A percentile compares a stretch with the other conserved stretches of the same genome.
phyloP scores from a whole-genome alignment of 2,329 filamentous ascomycete species.

The Xylaria sp. region DNA sequence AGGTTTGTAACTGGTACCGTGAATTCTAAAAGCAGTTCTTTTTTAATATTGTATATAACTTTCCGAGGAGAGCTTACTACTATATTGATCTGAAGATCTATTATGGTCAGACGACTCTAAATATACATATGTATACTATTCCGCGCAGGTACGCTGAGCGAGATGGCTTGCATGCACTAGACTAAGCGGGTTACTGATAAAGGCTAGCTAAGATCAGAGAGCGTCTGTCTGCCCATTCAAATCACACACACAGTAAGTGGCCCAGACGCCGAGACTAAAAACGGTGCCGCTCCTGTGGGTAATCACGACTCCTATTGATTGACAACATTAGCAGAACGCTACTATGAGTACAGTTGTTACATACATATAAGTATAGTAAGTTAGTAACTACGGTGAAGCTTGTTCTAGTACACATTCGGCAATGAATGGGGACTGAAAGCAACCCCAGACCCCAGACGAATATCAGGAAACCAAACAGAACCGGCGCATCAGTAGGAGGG shows the following conservation, averaged over 20 bases:
- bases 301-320: not conserved
- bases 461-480: not conserved
- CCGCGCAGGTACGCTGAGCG: not conserved
- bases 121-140: not conserved
- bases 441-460: not conserved
- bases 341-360: too few relatives aligned
- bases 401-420: not conserved
- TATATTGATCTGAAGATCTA: not conserved
- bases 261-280: not conserved
- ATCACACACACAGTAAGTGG: not conserved
- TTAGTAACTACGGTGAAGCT: not conserved
- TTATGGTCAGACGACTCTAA: not conserved
- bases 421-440: not conserved
- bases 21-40: not conserved
- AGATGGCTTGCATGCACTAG: conserved; percentile 1
- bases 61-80: not conserved
- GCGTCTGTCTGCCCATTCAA: not conserved
- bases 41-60: not conserved
- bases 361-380: too few relatives aligned
- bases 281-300: not conserved
- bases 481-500: not conserved
- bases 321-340: not conserved
- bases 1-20: too few relatives aligned
- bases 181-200: not conserved
- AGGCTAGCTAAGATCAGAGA: not conserved